These are phyloP conservation scores for Cutaneotrichosporon mucoides DNA, from an alignment of 1,284 basidiomycete genomes.

Conservation along the genomic window DNA sequence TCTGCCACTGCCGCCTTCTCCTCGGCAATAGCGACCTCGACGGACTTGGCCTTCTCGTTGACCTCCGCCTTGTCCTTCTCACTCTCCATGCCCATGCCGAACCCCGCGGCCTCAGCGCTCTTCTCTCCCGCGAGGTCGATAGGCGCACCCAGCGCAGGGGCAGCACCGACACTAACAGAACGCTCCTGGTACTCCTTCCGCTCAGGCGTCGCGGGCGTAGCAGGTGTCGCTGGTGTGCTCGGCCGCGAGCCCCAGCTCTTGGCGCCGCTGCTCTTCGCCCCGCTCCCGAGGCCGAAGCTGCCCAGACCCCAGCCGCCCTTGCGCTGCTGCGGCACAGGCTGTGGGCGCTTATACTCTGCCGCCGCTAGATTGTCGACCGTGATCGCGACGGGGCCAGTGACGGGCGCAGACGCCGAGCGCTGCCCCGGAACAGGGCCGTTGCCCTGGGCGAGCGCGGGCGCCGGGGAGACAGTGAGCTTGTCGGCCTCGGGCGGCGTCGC, in stretches of 20 bases:
- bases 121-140: constrained; percentile 2
- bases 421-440: background rate
- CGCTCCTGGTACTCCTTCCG: background rate
- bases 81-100: too few relatives aligned
- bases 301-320: constrained; percentile 17
- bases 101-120: background rate
- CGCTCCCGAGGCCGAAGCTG: constrained; percentile 9
- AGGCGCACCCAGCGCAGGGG: background rate
- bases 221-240: constrained; percentile 3
- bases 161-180: background rate
- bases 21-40: background rate
- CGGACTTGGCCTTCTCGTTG: background rate
- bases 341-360: background rate
- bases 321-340: background rate
- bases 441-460: background rate
- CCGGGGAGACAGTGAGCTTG: constrained; percentile 15
- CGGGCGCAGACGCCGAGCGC: background rate
- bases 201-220: background rate
- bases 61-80: background rate
- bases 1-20: background rate
- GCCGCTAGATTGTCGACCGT: constrained; percentile 5
- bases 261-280: background rate
- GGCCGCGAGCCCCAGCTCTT: constrained; percentile 5
- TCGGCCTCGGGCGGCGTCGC: constrained; percentile 8
- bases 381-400: background rate